Evolutionary conservation across 179 eudicot genomes (phyloP), one percentile per base, ranked within the genome.

Genomic region (Heliamphora pulchella): DNA sequence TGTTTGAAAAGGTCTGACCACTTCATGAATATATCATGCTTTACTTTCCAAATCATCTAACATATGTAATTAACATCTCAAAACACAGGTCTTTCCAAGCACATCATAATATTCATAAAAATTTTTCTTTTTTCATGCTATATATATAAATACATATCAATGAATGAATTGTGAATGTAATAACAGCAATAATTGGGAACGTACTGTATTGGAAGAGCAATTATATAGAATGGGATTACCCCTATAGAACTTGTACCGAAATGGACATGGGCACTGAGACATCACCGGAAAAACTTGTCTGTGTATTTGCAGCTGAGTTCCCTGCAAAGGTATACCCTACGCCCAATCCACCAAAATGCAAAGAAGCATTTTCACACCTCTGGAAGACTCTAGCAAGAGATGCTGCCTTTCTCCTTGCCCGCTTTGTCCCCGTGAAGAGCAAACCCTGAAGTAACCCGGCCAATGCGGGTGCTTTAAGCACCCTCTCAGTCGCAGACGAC

Each of bases 381-480:
- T 90, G 96, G 82, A 89, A 91, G 63, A 93, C 97, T 76, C 94
- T 87, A 59, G 97, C 98, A 59, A 94, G 93, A 0, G 97, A 95
- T 0, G 97, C 95, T 1, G 98, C 98, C 85, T 95, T 95, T 59
- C 98, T 93, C 82, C 97, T 83, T 0, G 98, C 98, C 2, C 98
- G 85, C 82, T 91, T 93, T 14, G 98, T 95, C 54, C 98, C 98
- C 0, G 97, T 93, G 66, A 91, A 90, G 55, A 93, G 82, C 78
- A 95, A 79, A 6, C 84, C 81, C 82, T 91, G 93, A 47, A 95
- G 86, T 79, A 91, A 79, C 46, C 91, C 79, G 0, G 87, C 90
- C 85, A 95, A 73, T 0, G 97, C 82, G 0, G 98, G 97, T 10
- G 91, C 92, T 78, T 79, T 86, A 67, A 91, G 67, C 84, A 95